These are phyloP conservation scores for Alternaria sp. DNA, from an alignment of 2,329 filamentous ascomycete species.

Conservation along the genomic window DNA sequence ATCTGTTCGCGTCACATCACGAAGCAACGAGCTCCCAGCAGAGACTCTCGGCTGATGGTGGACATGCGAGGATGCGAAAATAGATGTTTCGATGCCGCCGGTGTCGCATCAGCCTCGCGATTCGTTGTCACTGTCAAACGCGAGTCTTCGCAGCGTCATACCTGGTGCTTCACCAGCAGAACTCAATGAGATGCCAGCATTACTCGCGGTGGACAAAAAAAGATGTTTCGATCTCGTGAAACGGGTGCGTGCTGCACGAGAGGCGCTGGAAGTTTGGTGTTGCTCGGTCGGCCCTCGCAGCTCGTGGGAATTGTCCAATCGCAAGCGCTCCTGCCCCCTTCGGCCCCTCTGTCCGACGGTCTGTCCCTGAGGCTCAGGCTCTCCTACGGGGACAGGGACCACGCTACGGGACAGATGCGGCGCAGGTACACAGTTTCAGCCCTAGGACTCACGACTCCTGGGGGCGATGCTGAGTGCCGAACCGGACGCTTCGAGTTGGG, in stretches of 20 bases:
- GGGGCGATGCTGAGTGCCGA: conserved; percentile 34
- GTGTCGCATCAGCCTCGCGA: not conserved
- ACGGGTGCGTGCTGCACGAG: conserved; percentile 23
- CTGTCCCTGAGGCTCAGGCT: conserved; percentile 32
- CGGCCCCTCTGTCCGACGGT: conserved; percentile 40
- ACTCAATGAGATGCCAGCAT: not conserved
- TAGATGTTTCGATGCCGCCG: conserved; percentile 6
- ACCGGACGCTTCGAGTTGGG: conserved; percentile 35
- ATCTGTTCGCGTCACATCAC: not conserved
- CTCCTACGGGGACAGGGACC: conserved; percentile 35
- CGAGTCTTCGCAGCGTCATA: not conserved
- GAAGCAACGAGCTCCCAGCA: not conserved
- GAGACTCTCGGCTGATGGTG: not conserved
- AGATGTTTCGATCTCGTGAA: conserved; percentile 18
- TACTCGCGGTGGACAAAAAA: conserved; percentile 17
- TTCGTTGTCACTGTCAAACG: not conserved
- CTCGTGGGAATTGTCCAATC: conserved; percentile 21
- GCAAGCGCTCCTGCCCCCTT: conserved; percentile 16
- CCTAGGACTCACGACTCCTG: conserved; percentile 33
- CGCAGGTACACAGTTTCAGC: conserved; percentile 37
- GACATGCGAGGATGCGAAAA: conserved; percentile 7
- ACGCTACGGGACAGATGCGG: conserved; percentile 30
- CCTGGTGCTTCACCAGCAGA: not conserved
- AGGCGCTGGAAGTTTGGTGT: conserved; percentile 20
- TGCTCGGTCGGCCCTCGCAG: conserved; percentile 11